phyloP scores from a whole-genome alignment of 805 yeast genomes.

The Candida ficus region DNA sequence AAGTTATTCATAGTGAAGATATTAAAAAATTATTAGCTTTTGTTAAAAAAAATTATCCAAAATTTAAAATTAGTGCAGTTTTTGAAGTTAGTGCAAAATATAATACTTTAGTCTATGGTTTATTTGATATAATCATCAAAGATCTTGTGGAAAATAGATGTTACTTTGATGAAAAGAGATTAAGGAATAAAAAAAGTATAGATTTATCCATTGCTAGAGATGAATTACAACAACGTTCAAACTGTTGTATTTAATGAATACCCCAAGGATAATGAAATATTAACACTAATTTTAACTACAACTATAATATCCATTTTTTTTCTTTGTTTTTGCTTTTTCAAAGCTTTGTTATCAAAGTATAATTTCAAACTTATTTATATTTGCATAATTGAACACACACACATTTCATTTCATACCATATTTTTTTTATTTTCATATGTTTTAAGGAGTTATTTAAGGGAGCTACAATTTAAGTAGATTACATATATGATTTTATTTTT shows the following conservation, averaged over 20 bases:
- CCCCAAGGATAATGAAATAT: background rate
- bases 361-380: background rate
- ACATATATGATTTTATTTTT: background rate
- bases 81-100: slow-evolving; percentile 45
- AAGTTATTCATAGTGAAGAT: slow-evolving; percentile 36
- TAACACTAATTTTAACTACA: too few relatives aligned
- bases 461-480: too few relatives aligned
- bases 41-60: slow-evolving; percentile 26
- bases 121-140: slow-evolving; percentile 33
- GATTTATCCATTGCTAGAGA: slow-evolving; percentile 24
- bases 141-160: slow-evolving; percentile 37
- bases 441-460: background rate
- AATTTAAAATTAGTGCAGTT: slow-evolving; percentile 33
- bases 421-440: background rate
- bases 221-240: slow-evolving; percentile 15
- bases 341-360: too few relatives aligned
- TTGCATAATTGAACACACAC: background rate
- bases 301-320: too few relatives aligned
- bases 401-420: background rate
- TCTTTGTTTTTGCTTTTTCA: background rate
- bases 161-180: slow-evolving; percentile 28
- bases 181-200: slow-evolving; percentile 24
- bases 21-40: slow-evolving; percentile 29
- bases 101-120: slow-evolving; percentile 32
- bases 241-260: slow-evolving; percentile 21